Evolutionary conservation across 257 asterid species (phyloP).

Genomic region (Solanum clarkiae): DNA sequence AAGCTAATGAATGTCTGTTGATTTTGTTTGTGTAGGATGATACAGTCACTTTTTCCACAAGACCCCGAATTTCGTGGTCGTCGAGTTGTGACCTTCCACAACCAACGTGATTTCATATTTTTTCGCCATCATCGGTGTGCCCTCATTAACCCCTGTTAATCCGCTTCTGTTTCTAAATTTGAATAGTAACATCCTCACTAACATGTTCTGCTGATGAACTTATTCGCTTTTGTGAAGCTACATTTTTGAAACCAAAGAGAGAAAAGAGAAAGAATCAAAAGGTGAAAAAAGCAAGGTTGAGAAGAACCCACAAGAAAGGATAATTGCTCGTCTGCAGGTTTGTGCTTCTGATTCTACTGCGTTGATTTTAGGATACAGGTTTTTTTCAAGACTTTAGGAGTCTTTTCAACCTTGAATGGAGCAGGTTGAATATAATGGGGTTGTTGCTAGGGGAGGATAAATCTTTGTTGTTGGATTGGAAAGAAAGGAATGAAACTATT

Average conservation of each 20-base stretch:
- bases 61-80: constrained; percentile 82
- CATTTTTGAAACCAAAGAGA: constrained; percentile 68
- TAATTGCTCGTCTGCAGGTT: constrained; percentile 86
- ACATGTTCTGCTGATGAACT: not conserved
- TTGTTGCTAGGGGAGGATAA: not conserved
- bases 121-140: constrained; percentile 89
- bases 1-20: not conserved
- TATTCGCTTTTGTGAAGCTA: constrained; percentile 34
- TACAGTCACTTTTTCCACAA: constrained; percentile 90
- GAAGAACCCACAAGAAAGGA: constrained; percentile 33
- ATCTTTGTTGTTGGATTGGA: not conserved
- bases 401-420: not conserved
- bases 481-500: not conserved
- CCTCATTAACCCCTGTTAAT: not conserved
- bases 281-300: constrained; percentile 26
- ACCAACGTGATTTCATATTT: constrained; percentile 90
- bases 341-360: constrained; percentile 13
- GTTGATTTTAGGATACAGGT: not conserved
- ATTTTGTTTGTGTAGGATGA: constrained; percentile 30
- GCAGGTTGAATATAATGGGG: not conserved
- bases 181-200: not conserved
- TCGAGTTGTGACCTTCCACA: constrained; percentile 90
- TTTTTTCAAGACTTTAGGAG: not conserved
- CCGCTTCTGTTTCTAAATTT: not conserved
- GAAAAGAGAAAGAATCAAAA: constrained; percentile 35